Conservation (phyloP, 2,329 filamentous ascomycete genomes). For the Fonsecaea multimorphosa region DNA sequence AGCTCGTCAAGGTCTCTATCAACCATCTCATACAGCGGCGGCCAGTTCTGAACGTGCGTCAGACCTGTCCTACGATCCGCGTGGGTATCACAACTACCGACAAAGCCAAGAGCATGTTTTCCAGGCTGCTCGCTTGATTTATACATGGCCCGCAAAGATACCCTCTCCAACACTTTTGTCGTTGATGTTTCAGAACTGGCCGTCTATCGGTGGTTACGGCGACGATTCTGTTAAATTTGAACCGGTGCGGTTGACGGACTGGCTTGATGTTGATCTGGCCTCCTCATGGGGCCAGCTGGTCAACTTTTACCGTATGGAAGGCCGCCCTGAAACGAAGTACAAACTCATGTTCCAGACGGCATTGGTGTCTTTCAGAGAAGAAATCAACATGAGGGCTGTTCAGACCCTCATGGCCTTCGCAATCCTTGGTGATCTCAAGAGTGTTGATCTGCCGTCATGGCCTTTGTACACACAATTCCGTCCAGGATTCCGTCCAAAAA, state of each 20-base stretch:
- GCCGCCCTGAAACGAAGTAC: conserved; percentile 13
- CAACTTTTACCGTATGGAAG: conserved; percentile 16
- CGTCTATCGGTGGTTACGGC: conserved; percentile 26
- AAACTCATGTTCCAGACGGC: conserved; percentile 18
- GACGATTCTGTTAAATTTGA: conserved; percentile 20
- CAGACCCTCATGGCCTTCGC: conserved; percentile 22
- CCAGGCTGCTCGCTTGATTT: conserved; percentile 12
- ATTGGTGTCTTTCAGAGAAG: conserved; percentile 16
- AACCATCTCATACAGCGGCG: conserved; percentile 21
- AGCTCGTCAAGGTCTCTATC: not conserved
- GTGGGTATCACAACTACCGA: conserved; percentile 16
- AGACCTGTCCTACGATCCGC: conserved; percentile 7
- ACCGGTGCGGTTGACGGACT: conserved; percentile 17
- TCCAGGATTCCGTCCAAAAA: conserved; percentile 15
- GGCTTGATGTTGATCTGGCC: conserved; percentile 16
- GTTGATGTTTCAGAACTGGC: conserved; percentile 21
- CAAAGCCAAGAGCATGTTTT: conserved; percentile 21
- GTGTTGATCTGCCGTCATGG: conserved; percentile 26
- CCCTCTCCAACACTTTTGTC: conserved; percentile 12
- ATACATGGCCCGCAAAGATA: conserved; percentile 17
- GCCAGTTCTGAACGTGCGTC: conserved; percentile 29
- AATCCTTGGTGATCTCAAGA: conserved; percentile 16
- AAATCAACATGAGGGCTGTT: conserved; percentile 13
- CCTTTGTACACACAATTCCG: conserved; percentile 23
- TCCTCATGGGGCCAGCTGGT: conserved; percentile 23